Evolutionary conservation across 495 filamentous ascomycete species (phyloP).

Genomic region (Xylaria palmicola): DNA sequence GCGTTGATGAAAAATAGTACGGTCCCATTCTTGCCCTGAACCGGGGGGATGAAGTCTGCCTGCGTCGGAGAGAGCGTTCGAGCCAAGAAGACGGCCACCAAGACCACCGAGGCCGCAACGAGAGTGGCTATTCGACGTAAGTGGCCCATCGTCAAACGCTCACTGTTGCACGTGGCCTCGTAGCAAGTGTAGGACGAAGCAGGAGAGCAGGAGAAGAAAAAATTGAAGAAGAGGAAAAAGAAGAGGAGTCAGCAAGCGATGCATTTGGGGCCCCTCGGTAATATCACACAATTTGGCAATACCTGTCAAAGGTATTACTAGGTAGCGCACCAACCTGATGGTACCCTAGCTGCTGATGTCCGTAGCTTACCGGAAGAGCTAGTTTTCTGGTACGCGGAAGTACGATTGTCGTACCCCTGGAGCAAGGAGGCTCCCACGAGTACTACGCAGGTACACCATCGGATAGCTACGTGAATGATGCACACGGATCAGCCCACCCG

Average conservation of each 20-base stretch:
- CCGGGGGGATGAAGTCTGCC: not conserved
- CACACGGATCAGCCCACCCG: too few relatives aligned
- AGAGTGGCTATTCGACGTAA: not conserved
- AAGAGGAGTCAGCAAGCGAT: not conserved
- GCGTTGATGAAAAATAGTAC: slow-evolving; percentile 26
- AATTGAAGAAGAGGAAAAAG: not conserved
- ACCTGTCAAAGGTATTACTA: not conserved
- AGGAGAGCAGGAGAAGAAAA: not conserved
- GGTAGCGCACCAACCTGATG: not conserved
- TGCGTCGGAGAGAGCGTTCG: not conserved
- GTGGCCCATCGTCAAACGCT: slow-evolving; percentile 3
- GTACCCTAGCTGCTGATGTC: not conserved
- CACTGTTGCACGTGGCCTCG: not conserved
- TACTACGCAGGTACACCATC: not conserved
- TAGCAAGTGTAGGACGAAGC: too few relatives aligned
- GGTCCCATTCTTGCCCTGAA: slow-evolving; percentile 18
- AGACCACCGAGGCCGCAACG: slow-evolving; percentile 6
- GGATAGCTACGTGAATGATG: too few relatives aligned
- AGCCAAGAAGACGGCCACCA: slow-evolving; percentile 2
- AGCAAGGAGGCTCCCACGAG: slow-evolving; percentile 1
- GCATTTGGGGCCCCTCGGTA: not conserved
- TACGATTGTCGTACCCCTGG: not conserved
- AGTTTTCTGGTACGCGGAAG: not conserved
- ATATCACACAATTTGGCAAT: not conserved
- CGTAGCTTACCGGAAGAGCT: not conserved